phyloP scores from a whole-genome alignment of 805 yeast genomes.

The Groenewaldozyma salmanticensis region DNA sequence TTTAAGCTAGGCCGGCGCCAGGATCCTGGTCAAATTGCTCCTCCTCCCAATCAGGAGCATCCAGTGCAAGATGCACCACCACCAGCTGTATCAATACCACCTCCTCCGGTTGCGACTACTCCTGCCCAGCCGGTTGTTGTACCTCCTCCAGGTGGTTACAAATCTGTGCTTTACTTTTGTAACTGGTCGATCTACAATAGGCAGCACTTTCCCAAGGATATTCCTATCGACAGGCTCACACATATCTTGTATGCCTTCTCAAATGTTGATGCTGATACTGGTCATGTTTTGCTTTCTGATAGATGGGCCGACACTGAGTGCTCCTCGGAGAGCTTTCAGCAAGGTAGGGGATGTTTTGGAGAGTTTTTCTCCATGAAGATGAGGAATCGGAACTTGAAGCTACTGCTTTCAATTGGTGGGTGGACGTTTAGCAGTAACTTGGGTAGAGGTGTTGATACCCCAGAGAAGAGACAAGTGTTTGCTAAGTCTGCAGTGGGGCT shows the following conservation, averaged over 20 bases:
- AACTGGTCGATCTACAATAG: constrained; percentile 60
- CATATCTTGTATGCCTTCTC: constrained; percentile 76
- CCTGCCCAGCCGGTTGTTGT: background rate
- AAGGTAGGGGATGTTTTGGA: constrained; percentile 39
- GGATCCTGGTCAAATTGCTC: too few relatives aligned
- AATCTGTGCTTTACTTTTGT: constrained; percentile 18
- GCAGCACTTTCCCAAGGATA: constrained; percentile 47
- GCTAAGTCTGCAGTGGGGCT: constrained; percentile 38
- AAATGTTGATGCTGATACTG: constrained; percentile 43
- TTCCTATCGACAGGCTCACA: constrained; percentile 49
- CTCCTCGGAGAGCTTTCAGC: constrained; percentile 7
- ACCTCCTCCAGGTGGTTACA: constrained; percentile 3
- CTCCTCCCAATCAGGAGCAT: background rate
- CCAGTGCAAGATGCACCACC: background rate
- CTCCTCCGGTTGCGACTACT: background rate
- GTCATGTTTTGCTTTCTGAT: constrained; percentile 48
- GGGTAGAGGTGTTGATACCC: constrained; percentile 33
- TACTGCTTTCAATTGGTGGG: constrained; percentile 79
- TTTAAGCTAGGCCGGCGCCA: background rate
- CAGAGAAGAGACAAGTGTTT: constrained; percentile 35
- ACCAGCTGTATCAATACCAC: background rate
- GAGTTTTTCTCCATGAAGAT: constrained; percentile 41
- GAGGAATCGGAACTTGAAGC: constrained; percentile 35
- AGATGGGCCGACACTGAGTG: constrained; percentile 49
- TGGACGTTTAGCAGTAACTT: constrained; percentile 48